phyloP scores from a whole-genome alignment of 352 stramenopile species.

The Globisporangium irregulare region DNA sequence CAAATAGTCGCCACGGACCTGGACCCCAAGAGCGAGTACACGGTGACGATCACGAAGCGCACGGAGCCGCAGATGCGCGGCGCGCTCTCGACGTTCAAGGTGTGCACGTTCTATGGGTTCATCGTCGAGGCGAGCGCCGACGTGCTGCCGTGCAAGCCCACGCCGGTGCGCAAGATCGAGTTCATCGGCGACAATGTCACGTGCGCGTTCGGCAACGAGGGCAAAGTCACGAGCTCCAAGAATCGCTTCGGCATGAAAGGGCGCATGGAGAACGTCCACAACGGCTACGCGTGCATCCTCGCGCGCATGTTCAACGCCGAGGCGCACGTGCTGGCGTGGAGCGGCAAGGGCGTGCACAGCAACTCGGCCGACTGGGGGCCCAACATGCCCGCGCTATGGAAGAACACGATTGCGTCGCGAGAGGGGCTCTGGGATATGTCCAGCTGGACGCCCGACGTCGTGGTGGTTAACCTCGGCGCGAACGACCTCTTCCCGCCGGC shows the following conservation, averaged over 20 bases:
- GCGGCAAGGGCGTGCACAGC: conserved; percentile 83
- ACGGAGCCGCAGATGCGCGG: conserved; percentile 84
- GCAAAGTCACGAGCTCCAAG: conserved; percentile 64
- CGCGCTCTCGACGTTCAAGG: conserved; percentile 86
- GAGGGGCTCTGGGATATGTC: conserved; percentile 68
- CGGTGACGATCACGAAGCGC: conserved; percentile 72
- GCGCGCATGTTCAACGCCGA: conserved; percentile 84
- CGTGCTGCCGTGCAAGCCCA: conserved; percentile 44
- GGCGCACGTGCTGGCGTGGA: conserved; percentile 84
- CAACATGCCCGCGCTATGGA: conserved; percentile 81
- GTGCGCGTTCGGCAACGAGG: conserved; percentile 84
- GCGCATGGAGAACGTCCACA: conserved; percentile 88
- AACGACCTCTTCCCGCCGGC: conserved; percentile 84
- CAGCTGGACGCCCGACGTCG: conserved; percentile 76
- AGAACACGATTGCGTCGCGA: conserved; percentile 79
- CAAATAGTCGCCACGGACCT: conserved; percentile 59
- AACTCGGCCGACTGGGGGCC: conserved; percentile 82
- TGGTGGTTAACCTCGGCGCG: conserved; percentile 79
- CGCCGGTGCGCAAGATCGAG: conserved; percentile 56
- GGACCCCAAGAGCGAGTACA: conserved; percentile 49
- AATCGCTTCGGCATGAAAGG: conserved; percentile 82
- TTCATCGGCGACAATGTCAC: conserved; percentile 86
- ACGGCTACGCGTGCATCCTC: conserved; percentile 80
- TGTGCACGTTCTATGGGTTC: conserved; percentile 88
- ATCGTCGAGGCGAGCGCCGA: conserved; percentile 70